These are phyloP conservation scores for Phallus indusiatus DNA, from an alignment of 768 basidiomycete genomes.

Conservation along the genomic window DNA sequence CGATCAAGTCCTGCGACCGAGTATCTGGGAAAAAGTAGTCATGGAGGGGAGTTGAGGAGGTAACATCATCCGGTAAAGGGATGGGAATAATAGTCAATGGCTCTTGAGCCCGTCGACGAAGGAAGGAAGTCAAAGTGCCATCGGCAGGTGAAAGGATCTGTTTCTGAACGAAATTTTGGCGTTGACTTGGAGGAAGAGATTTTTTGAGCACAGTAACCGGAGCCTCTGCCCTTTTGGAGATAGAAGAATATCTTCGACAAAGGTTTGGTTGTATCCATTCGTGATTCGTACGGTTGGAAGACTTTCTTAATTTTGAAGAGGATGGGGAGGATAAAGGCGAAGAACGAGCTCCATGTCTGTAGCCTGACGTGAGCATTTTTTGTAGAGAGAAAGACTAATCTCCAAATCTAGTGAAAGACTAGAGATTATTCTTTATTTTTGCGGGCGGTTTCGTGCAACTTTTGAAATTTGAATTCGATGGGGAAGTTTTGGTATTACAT, in stretches of 20 bases:
- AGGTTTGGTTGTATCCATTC: background rate
- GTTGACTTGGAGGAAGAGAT: constrained; percentile 28
- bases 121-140: constrained; percentile 39
- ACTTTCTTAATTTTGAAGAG: background rate
- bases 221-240: constrained; percentile 45
- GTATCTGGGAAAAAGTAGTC: constrained; percentile 57
- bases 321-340: background rate
- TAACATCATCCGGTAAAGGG: constrained; percentile 45
- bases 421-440: background rate
- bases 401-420: background rate
- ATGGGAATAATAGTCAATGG: constrained; percentile 55
- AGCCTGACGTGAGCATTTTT: background rate
- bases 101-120: constrained; percentile 28
- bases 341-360: background rate
- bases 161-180: constrained; percentile 28
- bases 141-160: constrained; percentile 12
- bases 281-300: constrained; percentile 2
- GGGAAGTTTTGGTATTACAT: too few species aligned
- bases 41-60: constrained; percentile 25
- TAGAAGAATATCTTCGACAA: constrained; percentile 42
- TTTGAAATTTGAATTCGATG: background rate
- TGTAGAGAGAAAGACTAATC: background rate
- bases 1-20: constrained; percentile 54
- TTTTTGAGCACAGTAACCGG: constrained; percentile 38
- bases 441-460: background rate